phyloP scores from a whole-genome alignment of 805 yeast genomes.

The Cyberlindnera nakhonratchasimensis region DNA sequence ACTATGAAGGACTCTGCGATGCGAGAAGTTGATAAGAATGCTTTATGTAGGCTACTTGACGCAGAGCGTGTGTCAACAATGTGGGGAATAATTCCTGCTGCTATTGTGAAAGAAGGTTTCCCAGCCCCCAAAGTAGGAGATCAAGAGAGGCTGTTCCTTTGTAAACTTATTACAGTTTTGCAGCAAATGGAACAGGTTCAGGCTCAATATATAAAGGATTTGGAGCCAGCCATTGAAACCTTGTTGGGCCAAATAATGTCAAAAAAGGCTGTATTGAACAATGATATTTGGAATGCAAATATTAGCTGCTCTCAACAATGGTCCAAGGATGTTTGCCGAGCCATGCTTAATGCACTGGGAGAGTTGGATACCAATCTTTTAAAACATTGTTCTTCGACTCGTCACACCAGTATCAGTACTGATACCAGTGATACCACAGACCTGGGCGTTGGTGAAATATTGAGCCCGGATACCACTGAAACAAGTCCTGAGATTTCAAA shows the following conservation, averaged over 20 bases:
- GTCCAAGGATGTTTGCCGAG: not conserved
- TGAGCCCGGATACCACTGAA: not conserved
- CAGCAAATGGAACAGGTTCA: not conserved
- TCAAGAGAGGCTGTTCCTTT: not conserved
- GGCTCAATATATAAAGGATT: not conserved
- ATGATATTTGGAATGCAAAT: slow-evolving; percentile 1
- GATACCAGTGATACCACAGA: not conserved
- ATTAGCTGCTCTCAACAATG: not conserved
- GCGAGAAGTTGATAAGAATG: not conserved
- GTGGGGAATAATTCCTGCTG: not conserved
- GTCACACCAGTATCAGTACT: not conserved
- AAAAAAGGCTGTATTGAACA: not conserved
- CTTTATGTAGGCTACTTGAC: not conserved
- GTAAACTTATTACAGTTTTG: not conserved
- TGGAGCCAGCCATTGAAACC: not conserved
- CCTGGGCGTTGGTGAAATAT: not conserved
- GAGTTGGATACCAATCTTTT: not conserved
- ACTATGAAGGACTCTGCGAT: not conserved
- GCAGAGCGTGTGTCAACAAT: not conserved
- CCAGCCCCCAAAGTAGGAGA: not conserved
- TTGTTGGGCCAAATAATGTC: not conserved
- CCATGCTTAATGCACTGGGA: not conserved
- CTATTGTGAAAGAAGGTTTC: not conserved
- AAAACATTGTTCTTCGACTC: not conserved
- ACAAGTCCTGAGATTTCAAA: not conserved